phyloP scores from a whole-genome alignment of 129 eudicot genomes.

The carrot (Daucus carota) region DNA sequence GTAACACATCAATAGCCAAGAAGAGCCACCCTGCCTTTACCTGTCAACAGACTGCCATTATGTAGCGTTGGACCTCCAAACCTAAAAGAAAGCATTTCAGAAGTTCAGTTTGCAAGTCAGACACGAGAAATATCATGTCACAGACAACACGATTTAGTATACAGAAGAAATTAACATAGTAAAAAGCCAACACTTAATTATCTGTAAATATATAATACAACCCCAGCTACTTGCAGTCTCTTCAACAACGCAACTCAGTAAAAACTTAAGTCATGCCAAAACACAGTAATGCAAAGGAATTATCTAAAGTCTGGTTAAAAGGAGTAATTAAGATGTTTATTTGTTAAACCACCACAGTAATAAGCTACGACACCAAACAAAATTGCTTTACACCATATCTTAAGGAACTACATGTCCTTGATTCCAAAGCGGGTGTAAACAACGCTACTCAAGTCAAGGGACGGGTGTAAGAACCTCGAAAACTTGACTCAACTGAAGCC shows the following conservation, averaged over 20 bases:
- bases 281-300: no score
- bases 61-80: neutral
- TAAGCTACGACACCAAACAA: neutral
- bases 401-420: no score
- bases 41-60: neutral
- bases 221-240: neutral
- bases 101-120: neutral
- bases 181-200: neutral
- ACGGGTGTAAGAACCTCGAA: no score
- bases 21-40: constrained; percentile 1
- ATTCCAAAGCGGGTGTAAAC: no score
- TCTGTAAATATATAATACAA: neutral
- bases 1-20: constrained; percentile 5
- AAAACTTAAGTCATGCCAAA: neutral
- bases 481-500: no score
- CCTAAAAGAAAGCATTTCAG: neutral
- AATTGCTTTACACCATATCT: no score
- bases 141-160: neutral
- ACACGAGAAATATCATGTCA: neutral
- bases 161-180: neutral
- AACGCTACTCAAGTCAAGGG: no score
- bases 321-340: neutral
- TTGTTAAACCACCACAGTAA: neutral
- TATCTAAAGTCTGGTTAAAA: no score
- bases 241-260: neutral